These are phyloP conservation scores for Coemansia sp. DNA, from an alignment of 192 early-diverging fungal genomes.

Conservation along the genomic window DNA sequence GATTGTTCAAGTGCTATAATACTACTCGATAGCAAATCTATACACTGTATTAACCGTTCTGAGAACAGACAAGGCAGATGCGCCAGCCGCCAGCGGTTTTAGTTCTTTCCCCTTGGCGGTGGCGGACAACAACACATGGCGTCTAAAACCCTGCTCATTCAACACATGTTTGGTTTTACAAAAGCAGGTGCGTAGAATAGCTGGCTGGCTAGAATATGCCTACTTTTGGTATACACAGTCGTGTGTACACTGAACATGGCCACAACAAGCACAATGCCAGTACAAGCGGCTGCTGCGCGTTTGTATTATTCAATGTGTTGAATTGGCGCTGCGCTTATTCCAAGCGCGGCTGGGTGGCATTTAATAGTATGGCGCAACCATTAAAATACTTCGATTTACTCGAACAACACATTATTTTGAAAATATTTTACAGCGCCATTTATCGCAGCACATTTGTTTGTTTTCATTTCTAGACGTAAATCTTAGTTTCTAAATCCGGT, in stretches of 20 bases:
- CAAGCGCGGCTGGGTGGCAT: background rate
- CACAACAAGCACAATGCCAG: background rate
- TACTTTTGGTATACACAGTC: background rate
- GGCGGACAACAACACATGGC: background rate
- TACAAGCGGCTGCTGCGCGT: background rate
- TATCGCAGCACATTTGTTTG: background rate
- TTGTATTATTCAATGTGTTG: background rate
- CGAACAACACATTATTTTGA: background rate
- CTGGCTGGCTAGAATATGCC: background rate
- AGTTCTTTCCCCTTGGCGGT: background rate
- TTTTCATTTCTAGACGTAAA: background rate
- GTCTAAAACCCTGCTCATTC: background rate
- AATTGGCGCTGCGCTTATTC: background rate
- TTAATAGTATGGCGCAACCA: background rate
- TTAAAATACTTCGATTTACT: background rate
- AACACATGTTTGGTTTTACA: background rate
- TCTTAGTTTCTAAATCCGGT: background rate
- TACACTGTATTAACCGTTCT: too few species aligned
- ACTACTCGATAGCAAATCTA: too few species aligned
- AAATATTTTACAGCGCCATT: background rate
- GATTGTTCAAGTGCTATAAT: too few species aligned
- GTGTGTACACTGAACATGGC: background rate
- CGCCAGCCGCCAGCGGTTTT: background rate
- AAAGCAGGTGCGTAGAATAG: background rate
- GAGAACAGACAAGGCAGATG: conserved; percentile 9